Evolutionary conservation across 2,329 filamentous ascomycete genomes (phyloP).

Genomic region (Alternaria incomplexa): DNA sequence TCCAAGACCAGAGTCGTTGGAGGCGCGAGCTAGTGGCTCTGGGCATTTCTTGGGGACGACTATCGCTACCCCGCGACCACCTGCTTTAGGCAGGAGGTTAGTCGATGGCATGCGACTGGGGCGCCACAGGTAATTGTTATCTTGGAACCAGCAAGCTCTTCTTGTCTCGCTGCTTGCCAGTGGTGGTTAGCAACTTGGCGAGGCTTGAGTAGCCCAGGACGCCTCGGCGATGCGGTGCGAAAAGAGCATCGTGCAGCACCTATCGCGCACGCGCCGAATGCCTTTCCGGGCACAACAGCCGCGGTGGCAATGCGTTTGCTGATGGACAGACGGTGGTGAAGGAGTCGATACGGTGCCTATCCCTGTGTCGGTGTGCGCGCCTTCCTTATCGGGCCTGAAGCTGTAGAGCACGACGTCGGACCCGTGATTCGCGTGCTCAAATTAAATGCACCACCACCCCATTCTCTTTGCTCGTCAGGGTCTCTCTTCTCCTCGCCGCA

Average conservation of each 20-base stretch:
- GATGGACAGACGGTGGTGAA: constrained; percentile 9
- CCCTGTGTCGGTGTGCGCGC: constrained; percentile 12
- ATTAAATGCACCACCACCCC: constrained; percentile 17
- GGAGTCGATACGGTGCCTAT: constrained; percentile 4
- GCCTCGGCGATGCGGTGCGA: constrained; percentile 19
- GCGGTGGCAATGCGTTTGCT: constrained; percentile 25
- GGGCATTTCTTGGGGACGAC: constrained; percentile 9
- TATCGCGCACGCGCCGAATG: constrained; percentile 5
- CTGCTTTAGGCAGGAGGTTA: constrained; percentile 17
- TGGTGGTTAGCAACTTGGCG: constrained; percentile 20
- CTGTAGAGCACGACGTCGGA: constrained; percentile 10
- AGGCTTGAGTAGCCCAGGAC: constrained; percentile 12
- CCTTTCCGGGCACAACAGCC: constrained; percentile 17
- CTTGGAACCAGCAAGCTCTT: constrained; percentile 18
- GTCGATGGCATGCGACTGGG: constrained; percentile 3
- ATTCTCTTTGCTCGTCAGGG: constrained; percentile 9
- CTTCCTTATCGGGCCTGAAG: constrained; percentile 17
- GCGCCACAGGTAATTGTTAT: constrained; percentile 18
- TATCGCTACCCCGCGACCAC: background rate
- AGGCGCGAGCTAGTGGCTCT: constrained; percentile 9
- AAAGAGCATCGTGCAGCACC: constrained; percentile 14
- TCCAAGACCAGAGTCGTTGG: constrained; percentile 5
- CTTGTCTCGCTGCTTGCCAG: constrained; percentile 16
- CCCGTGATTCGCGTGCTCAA: constrained; percentile 9
- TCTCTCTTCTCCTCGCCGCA: constrained; percentile 22